Base-by-base conservation (phyloP, 805 yeast genomes). In the Metschnikowia reukaufii region DNA sequence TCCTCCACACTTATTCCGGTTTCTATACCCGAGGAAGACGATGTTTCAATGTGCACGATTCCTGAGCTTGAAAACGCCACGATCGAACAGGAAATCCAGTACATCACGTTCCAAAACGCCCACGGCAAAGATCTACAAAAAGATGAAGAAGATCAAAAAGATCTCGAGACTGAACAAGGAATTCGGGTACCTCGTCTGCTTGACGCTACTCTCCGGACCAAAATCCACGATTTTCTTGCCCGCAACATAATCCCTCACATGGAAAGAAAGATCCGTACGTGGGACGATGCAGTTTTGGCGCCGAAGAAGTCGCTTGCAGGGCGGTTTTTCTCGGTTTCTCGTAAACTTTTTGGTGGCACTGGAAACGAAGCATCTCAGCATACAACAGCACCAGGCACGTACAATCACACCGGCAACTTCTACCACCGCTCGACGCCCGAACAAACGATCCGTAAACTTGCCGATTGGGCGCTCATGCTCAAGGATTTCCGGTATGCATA, bases 401-500 rank as follows among this genome's bases (percentile, higher is more conserved):
- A 76, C 64, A 79, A 78, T 58, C 53, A 69, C 4, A 68, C 66
- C 4, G 80, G 74, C 36, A 84, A 83, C 18, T 80, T 72, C 55
- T 90, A 89, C 60, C 66, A 78, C 36, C 78, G 81, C 9, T 71
- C 78, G 2, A 72, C 89, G 0, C 76, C 83, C 0, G 97, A 89
- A 56, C 86, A 88, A 60, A 74, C 80, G 36, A 74, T 90, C 21
- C 73, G 98, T 42, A 85, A 86, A 60, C 70, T 92, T 21, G 98
- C 96, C 0, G 99, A 94, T 63, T 88, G 96, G 88, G 82, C 90
- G 6, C 82, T 92, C 58, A 88, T 94, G 82, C 67, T 91, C n/a
- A 79, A 90, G 31, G 97, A 94, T 68, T 92, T 86, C 72, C 83
- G 84, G 62, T 82, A 81, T 48, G 94, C 97, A 2, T 84, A 86